These are phyloP conservation scores for Boletus fagicola DNA, from an alignment of 768 basidiomycete genomes.

Conservation along the genomic window DNA sequence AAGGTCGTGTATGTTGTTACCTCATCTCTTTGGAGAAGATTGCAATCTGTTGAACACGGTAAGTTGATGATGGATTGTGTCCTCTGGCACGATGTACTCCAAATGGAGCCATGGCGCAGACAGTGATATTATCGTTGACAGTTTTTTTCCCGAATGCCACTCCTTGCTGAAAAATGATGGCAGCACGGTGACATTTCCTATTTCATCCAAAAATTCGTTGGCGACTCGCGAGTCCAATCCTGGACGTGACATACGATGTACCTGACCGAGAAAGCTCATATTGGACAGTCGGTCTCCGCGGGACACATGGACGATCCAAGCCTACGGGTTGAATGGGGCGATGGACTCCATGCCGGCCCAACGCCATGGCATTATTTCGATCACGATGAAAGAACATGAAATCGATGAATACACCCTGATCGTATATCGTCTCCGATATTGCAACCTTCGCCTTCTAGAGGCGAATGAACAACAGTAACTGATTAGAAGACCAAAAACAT, in stretches of 20 bases:
- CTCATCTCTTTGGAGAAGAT: too few relatives aligned
- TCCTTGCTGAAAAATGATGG: not conserved
- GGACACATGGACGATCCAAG: not conserved
- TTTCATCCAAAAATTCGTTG: not conserved
- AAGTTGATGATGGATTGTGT: too few relatives aligned
- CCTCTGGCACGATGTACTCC: too few relatives aligned
- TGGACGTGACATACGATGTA: not conserved
- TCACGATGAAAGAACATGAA: not conserved
- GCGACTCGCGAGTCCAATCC: not conserved
- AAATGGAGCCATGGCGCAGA: too few relatives aligned
- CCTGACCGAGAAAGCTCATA: not conserved
- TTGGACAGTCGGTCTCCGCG: not conserved
- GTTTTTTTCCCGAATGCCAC: too few relatives aligned
- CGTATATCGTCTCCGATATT: not conserved
- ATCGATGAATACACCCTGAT: not conserved
- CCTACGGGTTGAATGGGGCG: not conserved
- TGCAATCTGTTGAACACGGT: too few relatives aligned
- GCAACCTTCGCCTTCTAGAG: too few relatives aligned
- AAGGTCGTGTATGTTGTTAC: too few relatives aligned
- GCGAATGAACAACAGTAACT: too few relatives aligned
- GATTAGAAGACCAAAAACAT: not conserved
- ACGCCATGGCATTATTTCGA: not conserved
- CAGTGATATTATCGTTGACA: too few relatives aligned
- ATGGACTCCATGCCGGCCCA: not conserved
- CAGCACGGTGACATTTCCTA: not conserved